Conservation (phyloP, 2,329 filamentous ascomycete genomes). For the Fusarium bactridioides region DNA sequence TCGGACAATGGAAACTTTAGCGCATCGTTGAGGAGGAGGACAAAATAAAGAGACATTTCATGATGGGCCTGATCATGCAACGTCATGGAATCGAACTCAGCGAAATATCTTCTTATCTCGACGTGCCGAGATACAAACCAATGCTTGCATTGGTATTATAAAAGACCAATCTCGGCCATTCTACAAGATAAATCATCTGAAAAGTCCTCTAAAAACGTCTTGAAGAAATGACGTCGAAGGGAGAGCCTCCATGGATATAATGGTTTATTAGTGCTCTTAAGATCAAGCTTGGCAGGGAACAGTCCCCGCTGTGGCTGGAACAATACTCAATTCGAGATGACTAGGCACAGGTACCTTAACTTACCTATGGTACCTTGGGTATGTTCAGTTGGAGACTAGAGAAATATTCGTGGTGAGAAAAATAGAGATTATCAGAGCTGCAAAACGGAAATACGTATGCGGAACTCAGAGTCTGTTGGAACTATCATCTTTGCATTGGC, state of each 20-base stretch:
- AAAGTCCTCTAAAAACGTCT: neutral
- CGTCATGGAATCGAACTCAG: neutral
- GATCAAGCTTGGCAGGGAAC: neutral
- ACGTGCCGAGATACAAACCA: neutral
- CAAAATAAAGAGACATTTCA: constrained; percentile 21
- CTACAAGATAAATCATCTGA: neutral
- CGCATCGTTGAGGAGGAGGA: neutral
- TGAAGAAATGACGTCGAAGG: constrained; percentile 14
- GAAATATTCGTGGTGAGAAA: neutral
- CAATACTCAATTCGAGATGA: neutral
- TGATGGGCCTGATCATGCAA: neutral
- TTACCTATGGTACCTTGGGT: neutral
- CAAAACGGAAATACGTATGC: no score
- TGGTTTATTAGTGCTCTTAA: neutral
- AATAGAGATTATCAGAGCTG: neutral
- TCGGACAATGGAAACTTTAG: constrained; percentile 24
- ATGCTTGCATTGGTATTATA: neutral
- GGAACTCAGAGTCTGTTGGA: neutral
- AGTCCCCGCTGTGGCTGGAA: constrained; percentile 13
- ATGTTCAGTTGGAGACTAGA: neutral
- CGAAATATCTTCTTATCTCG: neutral
- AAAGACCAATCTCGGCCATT: neutral
- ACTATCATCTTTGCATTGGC: neutral
- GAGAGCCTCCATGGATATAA: neutral
- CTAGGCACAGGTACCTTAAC: neutral